These are phyloP conservation scores for Apiospora sp. DNA, from an alignment of 2,329 filamentous ascomycete species.

Conservation along the genomic window DNA sequence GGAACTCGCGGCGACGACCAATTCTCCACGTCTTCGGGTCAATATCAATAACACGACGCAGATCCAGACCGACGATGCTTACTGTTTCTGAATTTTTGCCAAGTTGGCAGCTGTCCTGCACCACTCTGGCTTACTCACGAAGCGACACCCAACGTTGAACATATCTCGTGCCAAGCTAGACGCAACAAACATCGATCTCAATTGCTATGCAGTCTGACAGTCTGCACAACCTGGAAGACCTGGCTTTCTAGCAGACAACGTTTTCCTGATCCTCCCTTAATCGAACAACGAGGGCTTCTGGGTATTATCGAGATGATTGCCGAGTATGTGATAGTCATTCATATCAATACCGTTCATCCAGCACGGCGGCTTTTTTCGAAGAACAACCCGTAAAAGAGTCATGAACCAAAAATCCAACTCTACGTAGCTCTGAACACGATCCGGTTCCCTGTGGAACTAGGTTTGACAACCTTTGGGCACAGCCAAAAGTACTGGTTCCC, in stretches of 20 bases:
- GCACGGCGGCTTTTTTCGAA: not conserved
- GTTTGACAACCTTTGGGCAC: not conserved
- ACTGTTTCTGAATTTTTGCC: not conserved
- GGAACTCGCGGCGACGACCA: not conserved
- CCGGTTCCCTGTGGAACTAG: not conserved
- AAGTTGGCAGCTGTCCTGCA: not conserved
- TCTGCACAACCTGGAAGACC: too few species aligned
- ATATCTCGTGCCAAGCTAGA: not conserved
- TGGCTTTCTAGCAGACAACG: not conserved
- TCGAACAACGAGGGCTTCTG: not conserved
- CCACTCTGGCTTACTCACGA: not conserved
- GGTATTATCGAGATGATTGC: not conserved
- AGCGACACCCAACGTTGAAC: not conserved
- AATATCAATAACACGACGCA: not conserved
- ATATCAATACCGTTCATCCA: not conserved
- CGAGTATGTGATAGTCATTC: not conserved
- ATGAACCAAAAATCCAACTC: not conserved
- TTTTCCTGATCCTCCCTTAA: not conserved
- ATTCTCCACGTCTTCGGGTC: not conserved
- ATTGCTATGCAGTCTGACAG: not conserved
- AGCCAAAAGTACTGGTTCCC: not conserved
- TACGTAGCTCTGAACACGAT: not conserved
- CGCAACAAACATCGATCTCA: too few species aligned
- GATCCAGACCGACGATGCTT: too few species aligned
- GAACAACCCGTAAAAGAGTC: not conserved